phyloP scores from a whole-genome alignment of 163 green algal genomes.

The Smithsoniella earleae region DNA sequence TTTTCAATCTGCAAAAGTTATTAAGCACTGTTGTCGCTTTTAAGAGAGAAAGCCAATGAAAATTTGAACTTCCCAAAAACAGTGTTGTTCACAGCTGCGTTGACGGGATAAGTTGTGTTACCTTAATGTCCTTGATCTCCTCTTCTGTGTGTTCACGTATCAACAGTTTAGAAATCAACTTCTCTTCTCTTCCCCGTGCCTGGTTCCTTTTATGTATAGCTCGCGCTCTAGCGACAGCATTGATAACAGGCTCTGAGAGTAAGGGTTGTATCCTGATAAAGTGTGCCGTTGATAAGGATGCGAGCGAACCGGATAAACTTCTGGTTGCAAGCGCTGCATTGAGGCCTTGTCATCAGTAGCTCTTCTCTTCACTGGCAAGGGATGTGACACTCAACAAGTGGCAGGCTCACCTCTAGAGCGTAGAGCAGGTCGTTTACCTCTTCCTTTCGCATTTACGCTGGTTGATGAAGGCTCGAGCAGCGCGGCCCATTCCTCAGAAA shows the following conservation, averaged over 20 bases:
- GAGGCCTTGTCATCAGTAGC: background rate
- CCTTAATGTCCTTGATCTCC: no score
- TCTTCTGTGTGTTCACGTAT: slow-evolving; percentile 4
- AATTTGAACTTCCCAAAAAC: no score
- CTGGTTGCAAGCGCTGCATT: background rate
- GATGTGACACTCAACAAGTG: background rate
- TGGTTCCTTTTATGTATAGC: slow-evolving; percentile 12
- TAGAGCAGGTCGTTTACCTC: background rate
- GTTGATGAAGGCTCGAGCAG: background rate
- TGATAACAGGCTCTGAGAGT: background rate
- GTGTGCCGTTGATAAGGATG: background rate
- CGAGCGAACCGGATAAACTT: background rate
- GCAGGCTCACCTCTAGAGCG: background rate
- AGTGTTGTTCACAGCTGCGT: no score
- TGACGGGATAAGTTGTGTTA: no score
- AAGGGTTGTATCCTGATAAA: background rate
- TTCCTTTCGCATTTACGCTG: background rate
- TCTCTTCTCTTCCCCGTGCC: background rate
- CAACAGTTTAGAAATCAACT: slow-evolving; percentile 9
- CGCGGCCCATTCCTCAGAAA: background rate
- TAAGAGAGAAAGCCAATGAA: no score
- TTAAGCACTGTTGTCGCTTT: no score
- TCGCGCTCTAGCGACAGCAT: background rate
- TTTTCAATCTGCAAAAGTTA: no score
- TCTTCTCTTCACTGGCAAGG: no score